A percentile compares a stretch with the other conserved stretches of the same genome.
Conservation (phyloP, 805 yeast genomes). For the Monosporozyma servazzii region DNA sequence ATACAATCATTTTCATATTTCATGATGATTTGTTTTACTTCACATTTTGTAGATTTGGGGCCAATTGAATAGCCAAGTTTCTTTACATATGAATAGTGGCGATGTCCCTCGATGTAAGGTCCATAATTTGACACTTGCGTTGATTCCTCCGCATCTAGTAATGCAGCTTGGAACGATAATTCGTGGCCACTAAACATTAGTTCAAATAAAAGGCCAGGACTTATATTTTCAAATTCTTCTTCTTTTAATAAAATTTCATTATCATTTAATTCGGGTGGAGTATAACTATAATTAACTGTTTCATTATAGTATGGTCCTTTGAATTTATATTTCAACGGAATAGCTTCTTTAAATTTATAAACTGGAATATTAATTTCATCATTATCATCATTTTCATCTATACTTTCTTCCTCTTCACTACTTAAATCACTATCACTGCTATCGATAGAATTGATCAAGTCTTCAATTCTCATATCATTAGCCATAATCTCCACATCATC, state of each 20-base stretch:
- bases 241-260: slow-evolving; percentile 47
- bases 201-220: slow-evolving; percentile 67
- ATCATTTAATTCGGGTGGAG: slow-evolving; percentile 13
- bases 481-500: slow-evolving; percentile 10
- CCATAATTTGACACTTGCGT: slow-evolving; percentile 5
- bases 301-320: slow-evolving; percentile 48
- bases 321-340: slow-evolving; percentile 29
- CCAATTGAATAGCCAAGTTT: slow-evolving; percentile 78
- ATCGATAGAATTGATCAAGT: slow-evolving; percentile 32
- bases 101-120: slow-evolving; percentile 8
- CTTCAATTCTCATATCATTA: slow-evolving; percentile 22
- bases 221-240: slow-evolving; percentile 45
- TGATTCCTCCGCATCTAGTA: slow-evolving; percentile 33
- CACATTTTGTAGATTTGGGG: slow-evolving; percentile 81
- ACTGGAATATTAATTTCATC: slow-evolving; percentile 9
- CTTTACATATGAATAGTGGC: slow-evolving; percentile 61
- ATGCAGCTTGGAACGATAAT: slow-evolving; percentile 33
- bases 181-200: slow-evolving; percentile 60
- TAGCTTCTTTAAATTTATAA: slow-evolving; percentile 8
- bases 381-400: slow-evolving; percentile 12
- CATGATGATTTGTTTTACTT: slow-evolving; percentile 51
- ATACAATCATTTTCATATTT: slow-evolving; percentile 44
- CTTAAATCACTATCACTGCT: not conserved
- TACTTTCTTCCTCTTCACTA: not conserved
- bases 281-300: not conserved